Evolutionary conservation across 1,139 yeast species (phyloP).

Genomic region (Hemisphaericaspora subhashii): DNA sequence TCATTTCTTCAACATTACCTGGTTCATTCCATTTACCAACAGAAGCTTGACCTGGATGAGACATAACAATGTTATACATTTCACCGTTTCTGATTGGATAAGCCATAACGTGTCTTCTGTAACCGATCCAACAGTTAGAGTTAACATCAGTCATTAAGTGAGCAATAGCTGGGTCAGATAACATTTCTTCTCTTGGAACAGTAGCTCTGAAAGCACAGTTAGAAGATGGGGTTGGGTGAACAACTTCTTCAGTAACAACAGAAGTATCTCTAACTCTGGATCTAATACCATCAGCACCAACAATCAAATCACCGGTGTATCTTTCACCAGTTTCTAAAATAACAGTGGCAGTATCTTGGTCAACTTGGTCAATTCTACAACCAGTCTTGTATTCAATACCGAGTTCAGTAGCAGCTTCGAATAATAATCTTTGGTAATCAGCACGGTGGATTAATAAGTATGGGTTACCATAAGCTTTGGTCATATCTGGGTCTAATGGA

Average conservation of each 20-base stretch:
- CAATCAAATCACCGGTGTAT: slow-evolving; percentile 29
- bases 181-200: slow-evolving; percentile 18
- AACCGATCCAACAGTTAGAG: slow-evolving; percentile 15
- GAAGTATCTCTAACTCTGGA: slow-evolving; percentile 23
- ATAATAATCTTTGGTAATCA: slow-evolving; percentile 25
- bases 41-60: slow-evolving; percentile 15
- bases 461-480: slow-evolving; percentile 19
- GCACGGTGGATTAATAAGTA: slow-evolving; percentile 29
- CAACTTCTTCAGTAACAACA: slow-evolving; percentile 18
- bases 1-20: slow-evolving; percentile 14
- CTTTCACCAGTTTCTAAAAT: slow-evolving; percentile 20
- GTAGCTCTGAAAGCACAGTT: slow-evolving; percentile 19
- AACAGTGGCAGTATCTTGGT: slow-evolving; percentile 21
- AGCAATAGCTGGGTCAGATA: slow-evolving; percentile 13
- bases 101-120: slow-evolving; percentile 16
- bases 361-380: slow-evolving; percentile 21
- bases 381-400: slow-evolving; percentile 21
- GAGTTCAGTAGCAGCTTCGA: slow-evolving; percentile 22
- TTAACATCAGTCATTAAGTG: slow-evolving; percentile 14
- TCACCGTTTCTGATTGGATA: slow-evolving; percentile 16
- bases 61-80: slow-evolving; percentile 16
- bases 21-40: slow-evolving; percentile 15
- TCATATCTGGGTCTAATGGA: slow-evolving; percentile 20
- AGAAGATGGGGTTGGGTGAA: slow-evolving; percentile 12
- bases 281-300: slow-evolving; percentile 40